Evolutionary conservation across 495 filamentous ascomycete genomes (phyloP).

Genomic region (Podospora appendiculata): DNA sequence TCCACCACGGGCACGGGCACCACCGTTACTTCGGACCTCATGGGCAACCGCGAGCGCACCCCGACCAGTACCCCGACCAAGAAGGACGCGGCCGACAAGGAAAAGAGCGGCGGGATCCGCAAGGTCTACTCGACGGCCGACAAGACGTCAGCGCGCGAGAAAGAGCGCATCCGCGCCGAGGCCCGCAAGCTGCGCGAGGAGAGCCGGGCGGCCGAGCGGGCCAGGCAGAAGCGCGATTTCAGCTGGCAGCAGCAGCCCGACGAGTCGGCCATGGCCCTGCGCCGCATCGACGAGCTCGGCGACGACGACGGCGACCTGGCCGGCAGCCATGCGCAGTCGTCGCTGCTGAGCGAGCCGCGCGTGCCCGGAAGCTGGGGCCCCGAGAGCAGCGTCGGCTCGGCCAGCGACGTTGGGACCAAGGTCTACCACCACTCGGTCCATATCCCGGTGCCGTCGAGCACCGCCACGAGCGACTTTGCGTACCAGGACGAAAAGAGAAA

Average conservation of each 20-base stretch:
- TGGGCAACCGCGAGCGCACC: constrained; percentile 40
- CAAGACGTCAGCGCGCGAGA: constrained; percentile 32
- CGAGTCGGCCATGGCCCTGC: constrained; percentile 21
- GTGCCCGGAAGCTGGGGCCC: constrained; percentile 45
- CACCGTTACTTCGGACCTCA: constrained; percentile 47
- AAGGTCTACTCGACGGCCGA: constrained; percentile 49
- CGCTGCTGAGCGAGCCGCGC: constrained; percentile 10
- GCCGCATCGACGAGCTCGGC: constrained; percentile 19
- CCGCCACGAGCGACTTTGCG: constrained; percentile 17
- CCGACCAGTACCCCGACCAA: constrained; percentile 47
- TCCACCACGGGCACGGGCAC: constrained; percentile 48
- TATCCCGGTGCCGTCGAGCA: constrained; percentile 42
- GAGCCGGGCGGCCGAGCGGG: constrained; percentile 13
- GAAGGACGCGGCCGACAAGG: constrained; percentile 30
- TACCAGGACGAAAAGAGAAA: constrained; percentile 29
- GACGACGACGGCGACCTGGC: constrained; percentile 6
- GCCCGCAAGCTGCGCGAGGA: constrained; percentile 36
- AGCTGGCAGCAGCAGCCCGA: constrained; percentile 39
- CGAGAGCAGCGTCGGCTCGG: constrained; percentile 45
- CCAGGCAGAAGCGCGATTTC: constrained; percentile 32
- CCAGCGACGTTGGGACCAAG: constrained; percentile 65
- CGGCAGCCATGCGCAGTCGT: background rate
- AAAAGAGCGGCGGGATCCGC: constrained; percentile 35
- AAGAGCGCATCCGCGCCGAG: constrained; percentile 41
- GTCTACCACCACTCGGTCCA: constrained; percentile 75